Evolutionary conservation across 257 asterid species (phyloP).

Genomic region (Solanum lycopersicoides): DNA sequence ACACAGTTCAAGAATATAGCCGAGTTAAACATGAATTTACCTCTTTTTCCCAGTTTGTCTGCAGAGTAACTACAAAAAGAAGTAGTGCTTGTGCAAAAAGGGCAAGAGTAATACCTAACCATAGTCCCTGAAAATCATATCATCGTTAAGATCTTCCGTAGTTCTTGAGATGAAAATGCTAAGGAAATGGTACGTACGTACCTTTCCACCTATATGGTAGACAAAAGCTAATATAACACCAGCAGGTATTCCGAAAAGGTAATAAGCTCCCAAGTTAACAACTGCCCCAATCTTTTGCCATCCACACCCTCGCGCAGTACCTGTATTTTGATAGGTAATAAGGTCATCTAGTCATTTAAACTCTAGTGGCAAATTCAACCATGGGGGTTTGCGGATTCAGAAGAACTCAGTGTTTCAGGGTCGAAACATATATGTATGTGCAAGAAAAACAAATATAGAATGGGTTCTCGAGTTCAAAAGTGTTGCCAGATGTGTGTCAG

Average conservation of each 20-base stretch:
- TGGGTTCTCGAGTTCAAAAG: not conserved
- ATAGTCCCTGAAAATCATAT: conserved; percentile 6
- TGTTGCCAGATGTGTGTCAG: not conserved
- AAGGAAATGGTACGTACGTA: not conserved
- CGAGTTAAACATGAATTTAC: not conserved
- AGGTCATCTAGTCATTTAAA: not conserved
- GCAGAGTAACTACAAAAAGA: conserved; percentile 2
- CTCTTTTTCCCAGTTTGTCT: conserved; percentile 11
- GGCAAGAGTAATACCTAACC: conserved; percentile 7
- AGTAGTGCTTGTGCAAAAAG: conserved; percentile 1
- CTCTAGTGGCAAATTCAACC: not conserved
- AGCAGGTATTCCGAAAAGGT: conserved; percentile 9
- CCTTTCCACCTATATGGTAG: conserved; percentile 9
- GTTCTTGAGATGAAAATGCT: not conserved
- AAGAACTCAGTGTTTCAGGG: not conserved
- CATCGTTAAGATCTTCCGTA: not conserved
- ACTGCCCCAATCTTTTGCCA: conserved; percentile 16
- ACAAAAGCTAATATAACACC: conserved; percentile 11
- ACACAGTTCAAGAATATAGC: not conserved
- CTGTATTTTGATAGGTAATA: not conserved
- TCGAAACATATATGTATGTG: not conserved
- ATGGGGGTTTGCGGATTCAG: not conserved
- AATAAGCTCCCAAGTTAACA: conserved; percentile 16
- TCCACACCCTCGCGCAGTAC: conserved; percentile 13
- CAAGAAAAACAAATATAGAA: not conserved